Evolutionary conservation across 768 basidiomycete genomes (phyloP).

Genomic region (Multifurca ochricompacta): DNA sequence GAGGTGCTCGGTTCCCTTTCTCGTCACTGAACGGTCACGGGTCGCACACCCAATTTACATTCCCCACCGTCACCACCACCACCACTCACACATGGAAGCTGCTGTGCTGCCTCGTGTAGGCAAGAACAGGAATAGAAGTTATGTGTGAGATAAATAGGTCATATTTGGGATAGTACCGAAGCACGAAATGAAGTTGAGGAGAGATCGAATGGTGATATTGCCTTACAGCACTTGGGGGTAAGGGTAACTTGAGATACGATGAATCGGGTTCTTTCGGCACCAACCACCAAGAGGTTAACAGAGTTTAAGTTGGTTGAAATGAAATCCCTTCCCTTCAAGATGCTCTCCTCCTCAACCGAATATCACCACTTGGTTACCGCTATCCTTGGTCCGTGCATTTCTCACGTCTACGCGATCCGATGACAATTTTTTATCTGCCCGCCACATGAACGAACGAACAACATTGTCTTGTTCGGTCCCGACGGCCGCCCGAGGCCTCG

Average conservation of each 20-base stretch:
- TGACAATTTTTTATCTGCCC: not conserved
- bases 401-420: not conserved
- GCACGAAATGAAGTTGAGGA: conserved; percentile 10
- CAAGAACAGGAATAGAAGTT: conserved; percentile 1
- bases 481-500: not conserved
- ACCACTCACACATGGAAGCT: not conserved
- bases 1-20: too few species aligned
- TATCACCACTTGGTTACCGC: not conserved
- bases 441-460: not conserved
- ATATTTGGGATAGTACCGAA: not conserved
- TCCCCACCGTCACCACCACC: not conserved
- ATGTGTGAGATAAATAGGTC: not conserved
- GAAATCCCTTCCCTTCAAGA: too few species aligned
- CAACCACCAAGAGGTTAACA: too few species aligned
- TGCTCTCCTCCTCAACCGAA: not conserved
- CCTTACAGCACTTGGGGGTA: too few species aligned
- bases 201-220: conserved; percentile 5
- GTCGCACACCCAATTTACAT: too few species aligned
- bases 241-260: too few species aligned
- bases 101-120: conserved; percentile 10
- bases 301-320: too few species aligned
- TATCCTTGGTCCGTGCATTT: not conserved
- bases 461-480: not conserved
- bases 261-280: too few species aligned
- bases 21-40: too few species aligned